These are phyloP conservation scores for Penicillium sp. DNA, from an alignment of 2,329 filamentous ascomycete species.

Conservation along the genomic window DNA sequence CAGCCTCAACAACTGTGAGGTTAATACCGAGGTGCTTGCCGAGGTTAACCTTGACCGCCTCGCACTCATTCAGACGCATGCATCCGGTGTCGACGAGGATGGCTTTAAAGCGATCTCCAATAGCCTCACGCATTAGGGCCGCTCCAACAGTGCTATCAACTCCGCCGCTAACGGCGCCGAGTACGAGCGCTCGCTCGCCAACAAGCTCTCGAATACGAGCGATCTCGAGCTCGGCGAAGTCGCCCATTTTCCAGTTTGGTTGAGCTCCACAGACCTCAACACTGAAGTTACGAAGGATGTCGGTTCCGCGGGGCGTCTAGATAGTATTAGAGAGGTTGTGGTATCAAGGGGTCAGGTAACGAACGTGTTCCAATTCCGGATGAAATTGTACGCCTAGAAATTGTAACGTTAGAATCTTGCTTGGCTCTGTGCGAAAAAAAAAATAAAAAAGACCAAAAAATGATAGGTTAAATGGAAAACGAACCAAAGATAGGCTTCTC, in stretches of 20 bases:
- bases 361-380: conserved; percentile 66
- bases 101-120: conserved; percentile 80
- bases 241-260: conserved; percentile 80
- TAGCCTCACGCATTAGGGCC: conserved; percentile 76
- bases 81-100: conserved; percentile 83
- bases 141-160: conserved; percentile 2
- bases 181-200: conserved; percentile 75
- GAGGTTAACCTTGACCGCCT: conserved; percentile 77
- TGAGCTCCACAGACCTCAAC: conserved; percentile 76
- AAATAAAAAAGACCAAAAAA: no score
- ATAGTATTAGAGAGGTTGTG: conserved; percentile 5
- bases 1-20: conserved; percentile 80
- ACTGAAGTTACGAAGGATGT: conserved; percentile 78
- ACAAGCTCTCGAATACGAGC: conserved; percentile 76
- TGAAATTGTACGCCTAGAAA: conserved; percentile 74
- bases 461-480: not conserved
- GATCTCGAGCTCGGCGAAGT: conserved; percentile 81
- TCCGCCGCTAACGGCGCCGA: not conserved
- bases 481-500: conserved; percentile 43
- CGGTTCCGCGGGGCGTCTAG: conserved; percentile 57
- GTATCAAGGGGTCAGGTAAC: not conserved
- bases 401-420: conserved; percentile 4
- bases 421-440: not conserved
- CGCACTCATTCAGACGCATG: conserved; percentile 81
- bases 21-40: conserved; percentile 81